Evolutionary conservation across 2,329 filamentous ascomycete species (phyloP).

Genomic region (Graphilbum sp.): DNA sequence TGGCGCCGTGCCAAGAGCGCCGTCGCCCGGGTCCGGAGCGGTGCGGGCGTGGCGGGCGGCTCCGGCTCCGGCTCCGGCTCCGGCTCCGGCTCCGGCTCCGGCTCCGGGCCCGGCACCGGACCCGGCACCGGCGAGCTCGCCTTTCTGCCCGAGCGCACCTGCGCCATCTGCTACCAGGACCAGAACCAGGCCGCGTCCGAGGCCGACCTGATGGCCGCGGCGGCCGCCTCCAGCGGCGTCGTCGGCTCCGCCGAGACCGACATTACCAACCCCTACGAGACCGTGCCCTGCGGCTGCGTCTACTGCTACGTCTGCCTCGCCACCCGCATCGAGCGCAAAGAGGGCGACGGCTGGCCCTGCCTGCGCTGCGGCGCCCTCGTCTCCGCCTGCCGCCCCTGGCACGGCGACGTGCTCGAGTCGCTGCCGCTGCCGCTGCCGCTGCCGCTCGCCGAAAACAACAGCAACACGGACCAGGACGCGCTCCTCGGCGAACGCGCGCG

Average conservation of each 20-base stretch:
- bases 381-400: constrained; percentile 80
- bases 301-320: constrained; percentile 97
- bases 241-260: constrained; percentile 82
- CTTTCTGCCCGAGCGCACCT: constrained; percentile 84
- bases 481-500: no score
- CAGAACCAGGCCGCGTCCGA: constrained; percentile 67
- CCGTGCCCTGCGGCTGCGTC: constrained; percentile 73
- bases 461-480: no score
- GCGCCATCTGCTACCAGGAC: constrained; percentile 91
- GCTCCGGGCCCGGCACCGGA: constrained; percentile 2
- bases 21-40: constrained; percentile 20
- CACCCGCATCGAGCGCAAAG: constrained; percentile 74
- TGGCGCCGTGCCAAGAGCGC: constrained; percentile 67
- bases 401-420: constrained; percentile 68
- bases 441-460: no score
- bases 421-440: neutral
- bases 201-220: constrained; percentile 54
- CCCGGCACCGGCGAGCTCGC: constrained; percentile 51
- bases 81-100: no score
- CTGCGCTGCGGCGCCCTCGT: constrained; percentile 73
- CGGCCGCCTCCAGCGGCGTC: constrained; percentile 56
- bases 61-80: neutral
- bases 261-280: constrained; percentile 90
- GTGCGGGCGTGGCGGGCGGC: neutral
- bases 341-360: constrained; percentile 88